Evolutionary conservation across 768 basidiomycete genomes (phyloP), one percentile per base, ranked within the genome.

Genomic region (Tremella mesenterica): DNA sequence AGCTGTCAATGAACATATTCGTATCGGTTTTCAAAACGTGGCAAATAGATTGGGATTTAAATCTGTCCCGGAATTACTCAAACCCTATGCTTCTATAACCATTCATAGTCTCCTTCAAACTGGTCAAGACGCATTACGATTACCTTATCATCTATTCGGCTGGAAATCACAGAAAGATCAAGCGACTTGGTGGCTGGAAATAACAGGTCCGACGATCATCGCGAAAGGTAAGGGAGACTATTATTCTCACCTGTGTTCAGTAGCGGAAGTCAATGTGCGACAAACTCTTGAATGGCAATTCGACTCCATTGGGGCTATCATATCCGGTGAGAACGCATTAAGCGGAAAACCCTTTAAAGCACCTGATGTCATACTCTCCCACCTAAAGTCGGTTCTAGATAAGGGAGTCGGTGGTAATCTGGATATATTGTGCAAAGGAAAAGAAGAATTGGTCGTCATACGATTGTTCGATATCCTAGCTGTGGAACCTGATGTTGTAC

Each of bases 101-200:
- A 77, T 79, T 31, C 70, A 72, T 10, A 69, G 75, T 13, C 82
- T 85, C 56, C 74, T 84, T 9, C 48, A 45, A 9, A 29, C 57
- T 18, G 34, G 49, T 8, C 53, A 54, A n/a, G 54, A 59, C 38
- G 76, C 84, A 53, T 75, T 78, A 8, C 69, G 74, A 8, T 76
- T 93, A 7, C 84, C 87, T 2, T 82, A 83, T 27, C 78, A 78
- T 46, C 74, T 92, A 3, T 79, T 93, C 23, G 93, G 93, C 0
- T 95, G 84, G 69, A 61, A 73, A 14, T 81, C 83, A 61, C 79
- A 81, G 49, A 80, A 77, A 54, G 80, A 83, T 50, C 85, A 81
- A 55, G 85, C 85, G 0, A 76, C 81, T 56, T 80, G 81, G 2
- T 81, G 83, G 1, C 84, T 93, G 58, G 76, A 72, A 18, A 74